Evolutionary conservation across 805 yeast species (phyloP).

Genomic region (Ogataea pignaliae): DNA sequence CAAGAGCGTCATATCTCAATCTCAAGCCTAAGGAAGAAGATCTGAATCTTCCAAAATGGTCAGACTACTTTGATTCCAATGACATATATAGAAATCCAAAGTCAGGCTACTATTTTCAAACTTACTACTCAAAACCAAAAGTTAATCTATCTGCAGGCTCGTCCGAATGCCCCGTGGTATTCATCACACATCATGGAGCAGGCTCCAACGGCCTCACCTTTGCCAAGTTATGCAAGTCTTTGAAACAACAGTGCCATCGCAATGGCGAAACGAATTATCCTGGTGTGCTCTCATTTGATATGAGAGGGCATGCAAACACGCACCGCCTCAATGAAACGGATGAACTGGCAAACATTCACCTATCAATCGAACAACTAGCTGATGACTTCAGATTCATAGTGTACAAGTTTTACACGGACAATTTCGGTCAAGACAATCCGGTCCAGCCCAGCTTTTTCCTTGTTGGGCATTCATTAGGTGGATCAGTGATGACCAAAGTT

Average conservation of each 20-base stretch:
- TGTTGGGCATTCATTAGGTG: conserved; percentile 93
- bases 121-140: conserved; percentile 54
- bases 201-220: conserved; percentile 86
- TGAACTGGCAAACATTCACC: conserved; percentile 26
- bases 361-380: conserved; percentile 46
- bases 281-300: conserved; percentile 71
- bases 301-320: conserved; percentile 79
- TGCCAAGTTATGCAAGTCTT: conserved; percentile 44
- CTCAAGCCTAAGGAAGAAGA: neutral
- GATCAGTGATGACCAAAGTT: conserved; percentile 67
- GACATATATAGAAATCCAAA: conserved; percentile 18
- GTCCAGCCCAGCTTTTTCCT: conserved; percentile 43
- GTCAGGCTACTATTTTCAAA: conserved; percentile 39
- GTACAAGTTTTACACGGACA: conserved; percentile 29
- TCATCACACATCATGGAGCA: conserved; percentile 89
- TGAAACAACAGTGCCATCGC: conserved; percentile 34
- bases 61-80: conserved; percentile 30
- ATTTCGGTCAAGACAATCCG: conserved; percentile 7
- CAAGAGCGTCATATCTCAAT: neutral
- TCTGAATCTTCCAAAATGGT: conserved; percentile 25
- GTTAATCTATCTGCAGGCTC: neutral
- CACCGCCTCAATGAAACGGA: conserved; percentile 16
- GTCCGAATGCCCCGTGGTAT: conserved; percentile 44
- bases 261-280: conserved; percentile 35
- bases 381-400: conserved; percentile 55